Conservation (phyloP, 148 eudicot species). For the Talinum fruticosum region DNA sequence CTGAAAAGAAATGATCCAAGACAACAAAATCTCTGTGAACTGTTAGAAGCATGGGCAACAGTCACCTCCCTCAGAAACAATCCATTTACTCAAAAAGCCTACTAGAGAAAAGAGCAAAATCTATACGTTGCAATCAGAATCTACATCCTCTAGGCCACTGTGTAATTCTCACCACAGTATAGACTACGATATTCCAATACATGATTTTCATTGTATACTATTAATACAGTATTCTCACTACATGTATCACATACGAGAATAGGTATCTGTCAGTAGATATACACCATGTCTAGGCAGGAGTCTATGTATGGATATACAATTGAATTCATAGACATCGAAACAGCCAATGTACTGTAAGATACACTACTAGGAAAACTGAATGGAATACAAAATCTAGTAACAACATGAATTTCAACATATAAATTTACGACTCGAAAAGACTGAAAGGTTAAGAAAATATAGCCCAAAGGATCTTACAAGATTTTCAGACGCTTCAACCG, state of each 20-base stretch:
- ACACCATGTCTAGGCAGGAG: background rate
- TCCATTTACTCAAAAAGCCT: background rate
- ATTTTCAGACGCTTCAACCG: slow-evolving; percentile 45
- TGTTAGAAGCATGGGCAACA: background rate
- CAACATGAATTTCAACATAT: background rate
- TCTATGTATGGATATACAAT: no score
- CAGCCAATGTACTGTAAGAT: background rate
- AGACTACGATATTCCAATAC: no score
- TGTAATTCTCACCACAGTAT: background rate
- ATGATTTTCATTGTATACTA: background rate
- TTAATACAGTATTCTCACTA: background rate
- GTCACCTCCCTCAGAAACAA: background rate
- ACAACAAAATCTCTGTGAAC: background rate
- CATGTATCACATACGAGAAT: background rate
- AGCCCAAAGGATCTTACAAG: slow-evolving; percentile 26
- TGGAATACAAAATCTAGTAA: background rate
- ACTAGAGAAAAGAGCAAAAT: background rate
- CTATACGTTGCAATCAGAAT: background rate
- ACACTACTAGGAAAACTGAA: background rate
- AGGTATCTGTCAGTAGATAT: no score
- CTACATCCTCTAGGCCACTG: background rate
- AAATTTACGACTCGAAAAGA: background rate
- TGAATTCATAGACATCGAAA: background rate
- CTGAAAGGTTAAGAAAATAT: background rate
- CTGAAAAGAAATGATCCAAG: background rate